Evolutionary conservation across 495 filamentous ascomycete genomes (phyloP).

Genomic region (Talaromyces wortmannii): DNA sequence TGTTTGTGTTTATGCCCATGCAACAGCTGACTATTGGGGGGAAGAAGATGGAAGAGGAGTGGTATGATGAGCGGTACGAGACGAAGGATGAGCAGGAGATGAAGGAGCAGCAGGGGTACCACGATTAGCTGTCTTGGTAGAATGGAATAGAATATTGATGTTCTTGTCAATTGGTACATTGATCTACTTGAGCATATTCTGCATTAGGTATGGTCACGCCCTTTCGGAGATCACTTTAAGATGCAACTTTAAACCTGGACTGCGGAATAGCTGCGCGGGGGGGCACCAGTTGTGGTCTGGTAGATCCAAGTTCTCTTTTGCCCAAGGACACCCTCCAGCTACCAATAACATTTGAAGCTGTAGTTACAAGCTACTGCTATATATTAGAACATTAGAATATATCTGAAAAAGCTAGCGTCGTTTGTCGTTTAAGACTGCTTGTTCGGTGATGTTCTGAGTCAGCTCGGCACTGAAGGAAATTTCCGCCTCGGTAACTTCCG

Average conservation of each 20-base stretch:
- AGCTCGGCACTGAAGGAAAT: neutral
- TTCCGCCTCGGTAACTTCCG: neutral
- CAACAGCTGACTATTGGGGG: constrained; percentile 17
- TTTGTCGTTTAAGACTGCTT: too few relatives aligned
- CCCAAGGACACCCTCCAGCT: too few relatives aligned
- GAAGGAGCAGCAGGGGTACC: neutral
- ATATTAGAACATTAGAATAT: neutral
- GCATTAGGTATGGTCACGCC: neutral
- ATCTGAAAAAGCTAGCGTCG: too few relatives aligned
- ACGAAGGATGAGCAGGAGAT: constrained; percentile 3
- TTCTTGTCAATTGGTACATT: too few relatives aligned
- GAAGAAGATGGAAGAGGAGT: constrained; percentile 16
- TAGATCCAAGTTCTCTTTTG: too few relatives aligned
- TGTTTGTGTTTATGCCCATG: constrained; percentile 39
- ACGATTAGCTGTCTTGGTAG: neutral
- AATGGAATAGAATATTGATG: too few relatives aligned
- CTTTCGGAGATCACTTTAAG: neutral
- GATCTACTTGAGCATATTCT: too few relatives aligned
- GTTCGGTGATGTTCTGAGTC: too few relatives aligned
- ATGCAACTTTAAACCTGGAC: too few relatives aligned
- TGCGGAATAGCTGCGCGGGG: neutral
- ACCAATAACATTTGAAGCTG: too few relatives aligned
- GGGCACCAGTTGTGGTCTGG: neutral
- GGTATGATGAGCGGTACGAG: constrained; percentile 20
- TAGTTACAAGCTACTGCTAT: too few relatives aligned